Evolutionary conservation across 1,139 yeast species (phyloP).

Genomic region (Nadsonia commutata): DNA sequence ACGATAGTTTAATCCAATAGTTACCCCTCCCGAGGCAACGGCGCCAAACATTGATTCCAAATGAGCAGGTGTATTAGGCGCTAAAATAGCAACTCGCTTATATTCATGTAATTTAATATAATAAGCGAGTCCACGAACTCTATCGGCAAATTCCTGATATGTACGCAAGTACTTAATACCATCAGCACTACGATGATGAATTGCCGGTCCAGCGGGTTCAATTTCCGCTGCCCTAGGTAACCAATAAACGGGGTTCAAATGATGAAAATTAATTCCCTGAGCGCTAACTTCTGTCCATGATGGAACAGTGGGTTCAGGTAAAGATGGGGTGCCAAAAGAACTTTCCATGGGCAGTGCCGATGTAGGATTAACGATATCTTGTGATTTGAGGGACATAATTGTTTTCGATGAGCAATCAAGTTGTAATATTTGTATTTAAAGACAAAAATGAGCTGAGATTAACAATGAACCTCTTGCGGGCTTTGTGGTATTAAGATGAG

Average conservation of each 20-base stretch:
- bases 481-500: too few species aligned
- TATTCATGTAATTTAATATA: slow-evolving; percentile 17
- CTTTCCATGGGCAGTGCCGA: too few species aligned
- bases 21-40: slow-evolving; percentile 22
- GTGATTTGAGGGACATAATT: too few species aligned
- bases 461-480: too few species aligned
- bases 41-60: slow-evolving; percentile 24
- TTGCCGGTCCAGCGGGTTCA: slow-evolving; percentile 23
- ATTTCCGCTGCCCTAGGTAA: slow-evolving; percentile 23
- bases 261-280: slow-evolving; percentile 15
- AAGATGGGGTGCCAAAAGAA: too few species aligned
- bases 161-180: slow-evolving; percentile 16
- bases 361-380: too few species aligned
- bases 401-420: too few species aligned
- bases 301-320: background rate
- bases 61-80: slow-evolving; percentile 26
- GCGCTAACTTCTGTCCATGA: background rate
- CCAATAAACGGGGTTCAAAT: slow-evolving; percentile 24
- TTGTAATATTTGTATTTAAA: too few species aligned
- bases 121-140: slow-evolving; percentile 21
- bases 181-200: slow-evolving; percentile 18
- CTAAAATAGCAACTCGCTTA: slow-evolving; percentile 22
- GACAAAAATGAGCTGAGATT: too few species aligned
- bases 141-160: slow-evolving; percentile 19
- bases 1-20: slow-evolving; percentile 25